Evolutionary conservation across 2,329 filamentous ascomycete genomes (phyloP).

Genomic region (Colletotrichum sp.): DNA sequence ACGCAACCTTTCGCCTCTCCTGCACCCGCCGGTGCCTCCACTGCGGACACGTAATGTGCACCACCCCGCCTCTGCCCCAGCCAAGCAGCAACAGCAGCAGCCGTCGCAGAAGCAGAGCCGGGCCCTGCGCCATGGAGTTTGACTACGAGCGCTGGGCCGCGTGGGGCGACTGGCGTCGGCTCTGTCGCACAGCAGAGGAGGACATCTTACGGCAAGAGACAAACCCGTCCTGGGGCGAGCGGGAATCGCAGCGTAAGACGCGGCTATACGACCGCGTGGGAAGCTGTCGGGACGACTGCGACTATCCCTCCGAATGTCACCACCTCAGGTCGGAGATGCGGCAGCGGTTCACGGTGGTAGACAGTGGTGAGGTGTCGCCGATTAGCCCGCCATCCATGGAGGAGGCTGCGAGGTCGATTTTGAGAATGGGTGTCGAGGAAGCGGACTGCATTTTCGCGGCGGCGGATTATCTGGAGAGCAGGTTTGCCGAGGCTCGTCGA

Average conservation of each 20-base stretch:
- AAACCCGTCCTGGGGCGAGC: not conserved
- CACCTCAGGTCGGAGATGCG: not conserved
- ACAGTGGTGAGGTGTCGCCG: not conserved
- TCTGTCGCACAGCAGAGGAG: not conserved
- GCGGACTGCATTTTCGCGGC: not conserved
- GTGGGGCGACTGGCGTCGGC: slow-evolving; percentile 31
- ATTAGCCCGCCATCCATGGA: not conserved
- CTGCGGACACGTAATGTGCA: slow-evolving; percentile 42
- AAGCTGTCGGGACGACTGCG: not conserved
- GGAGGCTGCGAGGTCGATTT: not conserved
- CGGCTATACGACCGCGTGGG: not conserved
- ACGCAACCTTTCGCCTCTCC: slow-evolving; percentile 28
- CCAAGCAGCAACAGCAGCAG: not conserved
- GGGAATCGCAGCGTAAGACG: not conserved
- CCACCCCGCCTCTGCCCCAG: not conserved
- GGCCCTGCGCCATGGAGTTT: slow-evolving; percentile 31
- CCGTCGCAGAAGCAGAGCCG: not conserved
- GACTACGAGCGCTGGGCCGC: slow-evolving; percentile 37
- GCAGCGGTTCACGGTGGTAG: not conserved
- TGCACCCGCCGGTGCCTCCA: slow-evolving; percentile 42
- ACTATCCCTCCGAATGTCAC: slow-evolving; percentile 7
- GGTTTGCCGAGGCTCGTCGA: not conserved
- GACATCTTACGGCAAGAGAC: not conserved
- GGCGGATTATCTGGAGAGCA: not conserved
- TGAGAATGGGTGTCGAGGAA: not conserved